Base-by-base conservation (phyloP, 2,329 filamentous ascomycete genomes). In the Microdochium paspali region DNA sequence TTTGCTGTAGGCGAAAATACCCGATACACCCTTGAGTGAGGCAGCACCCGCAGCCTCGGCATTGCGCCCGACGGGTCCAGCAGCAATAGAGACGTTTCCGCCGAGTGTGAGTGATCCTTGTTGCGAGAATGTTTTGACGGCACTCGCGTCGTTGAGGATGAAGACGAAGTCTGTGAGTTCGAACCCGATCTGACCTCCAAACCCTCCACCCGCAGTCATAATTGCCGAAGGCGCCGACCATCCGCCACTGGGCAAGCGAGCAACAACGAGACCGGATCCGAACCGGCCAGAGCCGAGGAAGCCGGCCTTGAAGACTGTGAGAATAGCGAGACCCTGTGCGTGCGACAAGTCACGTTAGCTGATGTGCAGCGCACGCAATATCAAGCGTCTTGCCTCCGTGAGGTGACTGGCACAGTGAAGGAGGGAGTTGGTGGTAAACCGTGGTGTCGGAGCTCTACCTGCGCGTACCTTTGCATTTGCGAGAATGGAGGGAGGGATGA, bases 141-240 rank as follows among this genome's bases (percentile, higher is more conserved):
- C 91, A 49, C 74, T 80, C 39, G 82, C 74, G 62, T 98, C 91
- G 69, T 98, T 98, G 54, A 98, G 82, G 55, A 98, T 96, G 69
- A 98, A 97, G 63, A 98, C 93, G 63, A 98, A 98, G 65, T 93
- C 88, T 50, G 88, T 93, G 51, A 94, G 68, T 66, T 94, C 88
- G 66, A 91, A 87, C 30, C 87, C 87, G 59, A 94, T 88, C 68
- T 93, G 87, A 35, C 87, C 87, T 55, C 87, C 87, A 54, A 94
- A 87, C 23, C 87, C 88, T 47, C 84, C 88, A 55, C 88, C 88
- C 24, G 85, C 82, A 1, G 86, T 90, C 46, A 84, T 83, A 60
- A 93, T 90, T 46, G 87, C 88, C 49, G 82, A 85, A 12, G 87
- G 87, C 3, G 87, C 87, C 54, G 84, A 89, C 87, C 87, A 94